Percentiles rank a stretch among this genome's conserved stretches.
phyloP scores from a whole-genome alignment of 2,329 filamentous ascomycete species.

The Phaeosphaeria sp. region DNA sequence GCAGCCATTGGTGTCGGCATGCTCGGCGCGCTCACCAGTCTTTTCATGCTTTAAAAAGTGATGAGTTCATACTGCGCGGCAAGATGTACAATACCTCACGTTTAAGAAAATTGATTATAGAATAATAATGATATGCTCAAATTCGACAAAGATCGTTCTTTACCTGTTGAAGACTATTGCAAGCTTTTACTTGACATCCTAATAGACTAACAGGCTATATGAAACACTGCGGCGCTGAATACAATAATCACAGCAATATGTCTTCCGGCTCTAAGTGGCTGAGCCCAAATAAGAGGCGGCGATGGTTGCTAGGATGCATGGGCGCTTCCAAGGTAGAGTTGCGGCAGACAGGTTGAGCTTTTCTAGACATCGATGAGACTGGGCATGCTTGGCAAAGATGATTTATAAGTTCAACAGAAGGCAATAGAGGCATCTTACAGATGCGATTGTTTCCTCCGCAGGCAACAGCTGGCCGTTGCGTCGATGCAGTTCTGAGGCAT shows the following conservation, averaged over 20 bases:
- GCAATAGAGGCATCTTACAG: too few species aligned
- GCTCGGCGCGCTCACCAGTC: conserved; percentile 14
- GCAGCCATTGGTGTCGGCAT: conserved; percentile 11
- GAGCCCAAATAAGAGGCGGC: too few species aligned
- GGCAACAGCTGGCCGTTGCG: too few species aligned
- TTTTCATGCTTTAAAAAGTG: conserved; percentile 18
- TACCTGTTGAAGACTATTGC: background rate
- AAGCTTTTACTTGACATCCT: background rate
- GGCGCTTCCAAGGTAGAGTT: too few species aligned
- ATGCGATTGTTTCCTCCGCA: too few species aligned
- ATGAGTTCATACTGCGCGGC: background rate
- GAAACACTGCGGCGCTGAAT: background rate
- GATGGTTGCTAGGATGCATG: too few species aligned
- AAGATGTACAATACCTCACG: background rate
- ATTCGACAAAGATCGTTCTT: background rate
- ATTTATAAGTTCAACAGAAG: too few species aligned
- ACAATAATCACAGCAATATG: background rate
- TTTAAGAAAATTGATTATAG: background rate
- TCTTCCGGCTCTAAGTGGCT: too few species aligned
- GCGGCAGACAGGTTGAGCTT: too few species aligned
- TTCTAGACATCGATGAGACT: too few species aligned
- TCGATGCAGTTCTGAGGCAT: too few species aligned
- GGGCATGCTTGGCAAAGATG: too few species aligned
- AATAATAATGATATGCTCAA: background rate
- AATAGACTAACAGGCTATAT: background rate